A percentile compares a stretch with the other conserved stretches of the same genome.
These are phyloP conservation scores for Nannizzia gypsea DNA, from an alignment of 2,329 filamentous ascomycete species.

Conservation along the genomic window DNA sequence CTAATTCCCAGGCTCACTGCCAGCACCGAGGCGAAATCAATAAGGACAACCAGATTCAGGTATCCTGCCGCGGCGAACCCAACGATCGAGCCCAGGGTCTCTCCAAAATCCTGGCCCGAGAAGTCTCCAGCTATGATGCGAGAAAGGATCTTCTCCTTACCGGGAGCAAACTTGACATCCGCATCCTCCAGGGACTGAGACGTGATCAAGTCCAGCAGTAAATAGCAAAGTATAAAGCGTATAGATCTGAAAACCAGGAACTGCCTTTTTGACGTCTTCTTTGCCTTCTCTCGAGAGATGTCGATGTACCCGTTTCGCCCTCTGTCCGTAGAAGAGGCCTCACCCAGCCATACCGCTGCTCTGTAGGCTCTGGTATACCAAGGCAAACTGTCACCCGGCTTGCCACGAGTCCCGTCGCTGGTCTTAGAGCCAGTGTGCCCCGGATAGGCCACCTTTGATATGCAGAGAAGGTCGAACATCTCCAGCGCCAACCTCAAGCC, in stretches of 20 bases:
- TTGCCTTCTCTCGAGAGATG: background rate
- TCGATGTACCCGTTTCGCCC: background rate
- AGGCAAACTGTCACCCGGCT: background rate
- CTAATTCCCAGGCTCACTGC: constrained; percentile 4
- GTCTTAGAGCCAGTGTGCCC: no score
- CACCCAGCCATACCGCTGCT: background rate
- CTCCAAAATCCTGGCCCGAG: constrained; percentile 3
- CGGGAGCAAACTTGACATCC: constrained; percentile 5
- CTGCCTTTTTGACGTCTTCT: background rate
- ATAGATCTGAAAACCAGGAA: constrained; percentile 7
- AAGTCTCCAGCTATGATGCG: background rate
- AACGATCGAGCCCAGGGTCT: constrained; percentile 6
- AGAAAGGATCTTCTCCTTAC: constrained; percentile 7
- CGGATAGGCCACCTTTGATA: constrained; percentile 5
- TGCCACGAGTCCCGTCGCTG: no score
- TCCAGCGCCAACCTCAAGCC: constrained; percentile 4
- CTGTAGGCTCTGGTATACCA: background rate
- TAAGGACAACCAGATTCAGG: background rate
- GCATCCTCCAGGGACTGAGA: constrained; percentile 5
- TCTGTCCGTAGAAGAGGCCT: constrained; percentile 2
- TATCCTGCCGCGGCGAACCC: constrained; percentile 1
- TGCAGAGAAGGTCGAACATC: constrained; percentile 9
- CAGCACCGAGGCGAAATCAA: constrained; percentile 1
- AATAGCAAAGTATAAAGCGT: constrained; percentile 9
- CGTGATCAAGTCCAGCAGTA: constrained; percentile 6